phyloP scores from a whole-genome alignment of 1,284 basidiomycete genomes.

The Ustilago hordei region DNA sequence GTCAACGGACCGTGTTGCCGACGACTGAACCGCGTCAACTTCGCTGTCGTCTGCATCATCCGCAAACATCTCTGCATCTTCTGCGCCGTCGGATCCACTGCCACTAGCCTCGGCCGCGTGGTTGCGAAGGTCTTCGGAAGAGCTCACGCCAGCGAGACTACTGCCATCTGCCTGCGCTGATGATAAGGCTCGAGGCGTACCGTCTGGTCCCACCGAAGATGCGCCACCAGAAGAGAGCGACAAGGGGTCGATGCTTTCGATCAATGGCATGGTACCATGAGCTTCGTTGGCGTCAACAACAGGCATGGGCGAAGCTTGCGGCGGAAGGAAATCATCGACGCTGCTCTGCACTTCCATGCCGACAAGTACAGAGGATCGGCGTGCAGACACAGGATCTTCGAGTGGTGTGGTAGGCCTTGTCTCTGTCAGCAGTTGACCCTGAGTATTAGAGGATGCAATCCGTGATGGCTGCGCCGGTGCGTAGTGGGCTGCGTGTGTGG shows the following conservation, averaged over 20 bases:
- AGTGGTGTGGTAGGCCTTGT: conserved; percentile 53
- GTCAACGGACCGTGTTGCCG: conserved; percentile 21
- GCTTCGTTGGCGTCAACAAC: conserved; percentile 30
- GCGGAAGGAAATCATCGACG: conserved; percentile 36
- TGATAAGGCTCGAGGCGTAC: conserved; percentile 38
- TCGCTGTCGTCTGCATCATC: conserved; percentile 60
- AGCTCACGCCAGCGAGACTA: conserved; percentile 38
- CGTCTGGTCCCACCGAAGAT: conserved; percentile 28
- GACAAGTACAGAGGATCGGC: conserved; percentile 40
- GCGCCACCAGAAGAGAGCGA: conserved; percentile 30
- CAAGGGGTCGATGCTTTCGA: conserved; percentile 47
- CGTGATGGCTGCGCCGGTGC: conserved; percentile 12
- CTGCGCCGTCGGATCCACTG: conserved; percentile 64
- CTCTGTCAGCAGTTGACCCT: conserved; percentile 25
- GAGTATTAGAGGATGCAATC: conserved; percentile 1
- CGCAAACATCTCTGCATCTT: conserved; percentile 64
- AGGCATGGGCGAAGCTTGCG: conserved; percentile 39
- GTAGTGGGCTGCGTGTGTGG: not conserved
- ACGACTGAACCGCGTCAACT: conserved; percentile 29
- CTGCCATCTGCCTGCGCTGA: conserved; percentile 12
- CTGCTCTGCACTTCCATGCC: conserved; percentile 44
- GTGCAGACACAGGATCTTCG: conserved; percentile 36
- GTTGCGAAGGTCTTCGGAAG: conserved; percentile 51
- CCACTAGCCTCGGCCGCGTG: conserved; percentile 53
- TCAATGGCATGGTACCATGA: conserved; percentile 32